A percentile compares a stretch with the other conserved stretches of the same genome.
Evolutionary conservation across 2,329 filamentous ascomycete species (phyloP).

Genomic region (Fusarium sp.): DNA sequence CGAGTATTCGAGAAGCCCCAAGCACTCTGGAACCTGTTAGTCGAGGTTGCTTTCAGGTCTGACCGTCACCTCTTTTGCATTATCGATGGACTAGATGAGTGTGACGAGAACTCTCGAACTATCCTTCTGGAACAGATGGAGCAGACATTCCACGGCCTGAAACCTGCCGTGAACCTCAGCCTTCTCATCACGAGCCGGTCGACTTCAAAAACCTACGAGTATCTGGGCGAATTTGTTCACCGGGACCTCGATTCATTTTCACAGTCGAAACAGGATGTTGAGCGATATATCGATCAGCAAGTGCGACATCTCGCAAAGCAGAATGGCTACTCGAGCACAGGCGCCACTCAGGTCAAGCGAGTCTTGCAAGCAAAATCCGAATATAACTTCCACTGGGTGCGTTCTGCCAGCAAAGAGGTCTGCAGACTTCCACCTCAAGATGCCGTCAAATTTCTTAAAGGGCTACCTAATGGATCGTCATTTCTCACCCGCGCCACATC

Average conservation of each 20-base stretch:
- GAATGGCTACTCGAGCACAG: slow-evolving; percentile 36
- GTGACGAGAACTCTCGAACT: slow-evolving; percentile 22
- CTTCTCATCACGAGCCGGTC: slow-evolving; percentile 24
- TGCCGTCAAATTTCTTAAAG: slow-evolving; percentile 34
- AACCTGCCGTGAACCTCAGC: slow-evolving; percentile 24
- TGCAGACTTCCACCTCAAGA: slow-evolving; percentile 38
- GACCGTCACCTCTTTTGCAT: slow-evolving; percentile 32
- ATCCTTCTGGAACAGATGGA: slow-evolving; percentile 28
- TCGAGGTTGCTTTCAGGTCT: slow-evolving; percentile 31
- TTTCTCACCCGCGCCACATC: slow-evolving; percentile 2
- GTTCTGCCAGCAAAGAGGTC: slow-evolving; percentile 43
- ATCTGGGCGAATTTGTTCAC: slow-evolving; percentile 36
- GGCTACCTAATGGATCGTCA: slow-evolving; percentile 40
- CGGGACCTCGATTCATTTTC: slow-evolving; percentile 43
- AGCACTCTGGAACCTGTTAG: slow-evolving; percentile 32
- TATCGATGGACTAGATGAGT: slow-evolving; percentile 32
- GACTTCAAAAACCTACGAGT: slow-evolving; percentile 25
- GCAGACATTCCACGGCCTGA: slow-evolving; percentile 25
- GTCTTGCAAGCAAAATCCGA: slow-evolving; percentile 42
- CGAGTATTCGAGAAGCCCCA: slow-evolving; percentile 31
- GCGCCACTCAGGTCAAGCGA: slow-evolving; percentile 28
- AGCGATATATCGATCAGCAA: slow-evolving; percentile 38
- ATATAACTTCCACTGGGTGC: slow-evolving; percentile 47
- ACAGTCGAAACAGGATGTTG: slow-evolving; percentile 35
- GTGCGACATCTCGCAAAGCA: slow-evolving; percentile 29